Base-by-base conservation (phyloP, 2,329 filamentous ascomycete species). In the Pseudocercospora pini-densiflorae region DNA sequence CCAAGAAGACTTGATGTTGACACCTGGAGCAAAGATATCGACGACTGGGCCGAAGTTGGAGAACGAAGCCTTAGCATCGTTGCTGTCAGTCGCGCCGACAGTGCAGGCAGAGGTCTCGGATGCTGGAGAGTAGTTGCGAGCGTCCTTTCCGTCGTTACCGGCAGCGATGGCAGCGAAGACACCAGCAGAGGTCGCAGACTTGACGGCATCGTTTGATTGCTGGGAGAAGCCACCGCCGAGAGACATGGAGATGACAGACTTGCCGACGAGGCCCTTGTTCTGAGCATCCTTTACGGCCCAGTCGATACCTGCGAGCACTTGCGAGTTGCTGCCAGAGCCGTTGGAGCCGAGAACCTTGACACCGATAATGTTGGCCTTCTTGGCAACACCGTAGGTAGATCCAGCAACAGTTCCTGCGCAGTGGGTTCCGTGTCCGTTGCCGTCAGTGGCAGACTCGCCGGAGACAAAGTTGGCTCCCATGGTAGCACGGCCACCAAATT, bases 361-460 rank as follows among this genome's bases (percentile, higher is more conserved):
- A 47, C 82, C 82, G 40, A 81, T 78, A 70, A 83, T 75, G 73
- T 81, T 82, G 59, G 81, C 81, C 14, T 75, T 76, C 57, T 79
- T 78, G 9, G 81, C 79, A 14, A 68, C 65, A 23, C 62, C 64
- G 65, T 86, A 89, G 4, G 85, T 89, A 62, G 79, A 80, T 43
- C 87, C 86, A n/a, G 80, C 88, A 54, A 89, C 85, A 69, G 94
- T 98, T 74, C 94, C 94, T 70, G 94, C 97, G 89, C 94, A 98
- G 79, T 90, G 88, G 63, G 82, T 87, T 51, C 88, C 88, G 77
- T 90, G 88, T 9, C 88, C 88, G 72, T 89, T 86, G 68, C 85
- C 81, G 68, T 81, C 80, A 31, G 75, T 76, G 63, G 77, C 73
- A 12, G 65, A 63, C 67, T 80, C 79, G 6, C 72, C 76, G 49